These are phyloP conservation scores for Lophiostoma macrostomum DNA, from an alignment of 495 filamentous ascomycete genomes.

Conservation along the genomic window DNA sequence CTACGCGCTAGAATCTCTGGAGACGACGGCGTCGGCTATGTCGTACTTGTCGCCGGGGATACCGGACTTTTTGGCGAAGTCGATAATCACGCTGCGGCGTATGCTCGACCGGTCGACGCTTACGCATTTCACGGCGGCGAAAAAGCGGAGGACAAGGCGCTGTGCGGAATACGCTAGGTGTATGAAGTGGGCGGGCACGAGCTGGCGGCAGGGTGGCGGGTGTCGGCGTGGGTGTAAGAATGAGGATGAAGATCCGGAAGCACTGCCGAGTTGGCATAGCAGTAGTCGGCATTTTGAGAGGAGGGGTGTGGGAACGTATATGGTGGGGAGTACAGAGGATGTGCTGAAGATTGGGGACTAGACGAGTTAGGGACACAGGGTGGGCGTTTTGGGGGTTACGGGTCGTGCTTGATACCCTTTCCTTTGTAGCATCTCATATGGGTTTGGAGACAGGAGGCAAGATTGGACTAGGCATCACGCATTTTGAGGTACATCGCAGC, in stretches of 20 bases:
- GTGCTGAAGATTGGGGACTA: background rate
- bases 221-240: conserved; percentile 26
- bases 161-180: conserved; percentile 76
- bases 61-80: conserved; percentile 20
- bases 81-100: conserved; percentile 15
- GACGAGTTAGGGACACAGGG: too few relatives aligned
- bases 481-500: too few relatives aligned
- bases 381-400: too few relatives aligned
- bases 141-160: conserved; percentile 71
- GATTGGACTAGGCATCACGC: too few relatives aligned
- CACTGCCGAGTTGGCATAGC: conserved; percentile 21
- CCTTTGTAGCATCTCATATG: too few relatives aligned
- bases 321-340: conserved; percentile 8
- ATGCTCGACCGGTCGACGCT: conserved; percentile 12
- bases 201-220: conserved; percentile 26
- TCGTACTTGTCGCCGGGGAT: conserved; percentile 2
- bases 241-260: conserved; percentile 27
- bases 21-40: conserved; percentile 18
- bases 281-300: conserved; percentile 13
- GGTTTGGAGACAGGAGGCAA: too few relatives aligned
- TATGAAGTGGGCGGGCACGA: conserved; percentile 25
- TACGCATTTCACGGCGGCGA: conserved; percentile 44
- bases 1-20: conserved; percentile 22
- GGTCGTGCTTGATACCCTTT: too few relatives aligned
- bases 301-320: conserved; percentile 14